These are phyloP conservation scores for Pichia deserticola DNA, from an alignment of 805 yeast species.

Conservation along the genomic window DNA sequence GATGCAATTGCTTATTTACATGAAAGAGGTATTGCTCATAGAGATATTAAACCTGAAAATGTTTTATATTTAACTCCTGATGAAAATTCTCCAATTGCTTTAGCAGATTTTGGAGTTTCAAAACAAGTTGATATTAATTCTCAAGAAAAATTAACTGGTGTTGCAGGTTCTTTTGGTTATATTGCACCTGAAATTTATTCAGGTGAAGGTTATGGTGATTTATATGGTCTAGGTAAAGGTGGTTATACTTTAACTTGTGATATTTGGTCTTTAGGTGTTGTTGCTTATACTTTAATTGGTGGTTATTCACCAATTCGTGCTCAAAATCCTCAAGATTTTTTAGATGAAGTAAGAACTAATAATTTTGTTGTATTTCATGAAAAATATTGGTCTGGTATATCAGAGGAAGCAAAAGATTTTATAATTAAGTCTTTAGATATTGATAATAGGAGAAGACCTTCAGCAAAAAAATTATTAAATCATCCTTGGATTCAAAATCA, in stretches of 20 bases:
- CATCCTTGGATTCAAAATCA: slow-evolving; percentile 71
- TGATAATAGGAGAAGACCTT: slow-evolving; percentile 61
- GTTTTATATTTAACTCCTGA: slow-evolving; percentile 60
- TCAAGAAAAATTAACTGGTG: slow-evolving; percentile 25
- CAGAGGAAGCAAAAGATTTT: slow-evolving; percentile 73
- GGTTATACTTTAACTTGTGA: slow-evolving; percentile 97
- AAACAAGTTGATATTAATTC: slow-evolving; percentile 41
- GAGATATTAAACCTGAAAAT: slow-evolving; percentile 94
- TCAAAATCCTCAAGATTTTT: slow-evolving; percentile 72
- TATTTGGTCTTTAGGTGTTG: slow-evolving; percentile 92
- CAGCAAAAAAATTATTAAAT: slow-evolving; percentile 52
- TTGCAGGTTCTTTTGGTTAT: slow-evolving; percentile 81
- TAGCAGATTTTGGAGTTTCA: slow-evolving; percentile 96
- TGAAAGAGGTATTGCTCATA: slow-evolving; percentile 70
- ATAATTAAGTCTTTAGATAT: slow-evolving; percentile 63
- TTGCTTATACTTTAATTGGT: slow-evolving; percentile 80
- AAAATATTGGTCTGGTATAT: slow-evolving; percentile 78
- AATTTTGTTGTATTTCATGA: slow-evolving; percentile 78
- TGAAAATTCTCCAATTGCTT: slow-evolving; percentile 64
- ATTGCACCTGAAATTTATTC: slow-evolving; percentile 93
- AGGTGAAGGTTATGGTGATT: slow-evolving; percentile 37
- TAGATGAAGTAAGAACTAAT: slow-evolving; percentile 68
- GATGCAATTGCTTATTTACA: slow-evolving; percentile 79
- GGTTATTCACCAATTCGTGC: slow-evolving; percentile 92
- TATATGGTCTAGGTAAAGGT: slow-evolving; percentile 28